phyloP scores from a whole-genome alignment of 2,329 filamentous ascomycete species.

The Peltaster fructicola region DNA sequence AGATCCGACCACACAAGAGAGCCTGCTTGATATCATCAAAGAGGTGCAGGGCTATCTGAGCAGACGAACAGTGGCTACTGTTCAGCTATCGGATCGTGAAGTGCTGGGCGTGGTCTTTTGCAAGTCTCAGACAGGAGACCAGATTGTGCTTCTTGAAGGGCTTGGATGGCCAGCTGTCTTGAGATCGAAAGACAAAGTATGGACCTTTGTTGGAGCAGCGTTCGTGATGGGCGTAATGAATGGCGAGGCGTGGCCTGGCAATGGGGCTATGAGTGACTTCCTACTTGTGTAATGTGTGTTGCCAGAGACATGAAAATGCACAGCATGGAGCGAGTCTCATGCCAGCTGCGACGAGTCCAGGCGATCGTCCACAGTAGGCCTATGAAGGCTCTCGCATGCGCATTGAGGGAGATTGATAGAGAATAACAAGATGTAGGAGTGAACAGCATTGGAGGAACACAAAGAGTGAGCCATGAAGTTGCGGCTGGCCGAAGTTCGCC shows the following conservation, averaged over 20 bases:
- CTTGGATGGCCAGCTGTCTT: not conserved
- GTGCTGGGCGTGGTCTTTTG: not conserved
- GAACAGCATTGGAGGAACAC: too few species aligned
- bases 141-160: not conserved
- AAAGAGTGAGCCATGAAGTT: too few species aligned
- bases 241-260: not conserved
- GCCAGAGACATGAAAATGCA: too few species aligned
- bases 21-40: conserved; percentile 1
- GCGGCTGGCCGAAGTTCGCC: too few species aligned
- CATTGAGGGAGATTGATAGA: too few species aligned
- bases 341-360: too few species aligned
- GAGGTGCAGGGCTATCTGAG: not conserved
- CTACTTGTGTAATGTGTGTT: too few species aligned
- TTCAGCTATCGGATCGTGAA: not conserved
- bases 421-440: too few species aligned
- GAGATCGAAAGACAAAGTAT: not conserved
- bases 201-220: not conserved
- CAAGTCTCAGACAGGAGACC: not conserved
- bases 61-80: not conserved
- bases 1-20: not conserved
- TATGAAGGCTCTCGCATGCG: too few species aligned
- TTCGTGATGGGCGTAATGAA: not conserved
- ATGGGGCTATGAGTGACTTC: not conserved
- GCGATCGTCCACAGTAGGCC: too few species aligned
- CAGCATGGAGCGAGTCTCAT: too few species aligned